Percentiles rank a stretch among this genome's conserved stretches.
phyloP scores from a whole-genome alignment of 1,139 yeast genomes.

The Debaryomyces coudertii region DNA sequence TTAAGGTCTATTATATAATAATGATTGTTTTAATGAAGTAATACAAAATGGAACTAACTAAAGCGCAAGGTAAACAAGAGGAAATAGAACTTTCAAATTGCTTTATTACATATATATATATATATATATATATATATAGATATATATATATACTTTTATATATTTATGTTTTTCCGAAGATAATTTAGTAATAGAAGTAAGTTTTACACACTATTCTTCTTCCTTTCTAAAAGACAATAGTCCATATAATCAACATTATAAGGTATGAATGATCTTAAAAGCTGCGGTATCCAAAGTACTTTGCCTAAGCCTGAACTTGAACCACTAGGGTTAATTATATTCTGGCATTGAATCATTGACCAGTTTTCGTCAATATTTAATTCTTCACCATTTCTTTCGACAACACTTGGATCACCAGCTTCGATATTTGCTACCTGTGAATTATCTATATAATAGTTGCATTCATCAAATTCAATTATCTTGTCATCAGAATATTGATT shows the following conservation, averaged over 20 bases:
- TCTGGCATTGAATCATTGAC: constrained; percentile 45
- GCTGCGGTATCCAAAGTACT: constrained; percentile 47
- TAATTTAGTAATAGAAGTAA: not conserved
- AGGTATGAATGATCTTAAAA: constrained; percentile 25
- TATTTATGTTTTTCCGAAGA: not conserved
- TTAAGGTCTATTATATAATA: not conserved
- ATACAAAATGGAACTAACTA: not conserved
- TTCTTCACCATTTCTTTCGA: constrained; percentile 18
- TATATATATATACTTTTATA: not conserved
- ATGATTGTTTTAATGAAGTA: constrained; percentile 2
- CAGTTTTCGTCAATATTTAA: constrained; percentile 32
- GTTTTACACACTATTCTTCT: not conserved
- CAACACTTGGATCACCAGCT: constrained; percentile 31
- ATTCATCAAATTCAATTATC: constrained; percentile 43
- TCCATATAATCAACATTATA: constrained; percentile 46
- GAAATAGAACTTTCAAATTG: not conserved
- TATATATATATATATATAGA: no score
- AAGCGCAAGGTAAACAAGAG: not conserved
- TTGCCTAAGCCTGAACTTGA: constrained; percentile 47
- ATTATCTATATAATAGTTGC: constrained; percentile 66
- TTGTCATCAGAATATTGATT: constrained; percentile 63
- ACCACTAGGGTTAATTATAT: constrained; percentile 52
- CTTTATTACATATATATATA: not conserved
- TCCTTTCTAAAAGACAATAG: constrained; percentile 43
- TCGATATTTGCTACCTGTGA: constrained; percentile 26